phyloP scores from a whole-genome alignment of 805 yeast species.

The Starmerella davenportii region DNA sequence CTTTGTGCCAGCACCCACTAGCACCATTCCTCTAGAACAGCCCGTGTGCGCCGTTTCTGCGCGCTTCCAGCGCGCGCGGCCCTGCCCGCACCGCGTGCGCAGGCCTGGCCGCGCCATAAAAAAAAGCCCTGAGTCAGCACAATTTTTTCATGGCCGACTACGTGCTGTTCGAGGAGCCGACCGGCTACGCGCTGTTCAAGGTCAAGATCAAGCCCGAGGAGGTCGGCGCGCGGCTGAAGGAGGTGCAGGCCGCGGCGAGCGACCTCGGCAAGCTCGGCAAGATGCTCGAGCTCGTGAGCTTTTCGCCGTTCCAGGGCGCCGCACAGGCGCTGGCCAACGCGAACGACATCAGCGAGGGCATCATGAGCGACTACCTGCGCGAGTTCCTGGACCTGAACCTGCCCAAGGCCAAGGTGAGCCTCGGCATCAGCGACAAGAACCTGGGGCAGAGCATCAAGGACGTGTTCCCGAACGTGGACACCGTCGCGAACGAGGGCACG shows the following conservation, averaged over 20 bases:
- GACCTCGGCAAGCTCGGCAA: conserved; percentile 81
- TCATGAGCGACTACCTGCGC: conserved; percentile 81
- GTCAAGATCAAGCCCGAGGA: conserved; percentile 88
- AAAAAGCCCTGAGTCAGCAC: conserved; percentile 8
- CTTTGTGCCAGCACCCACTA: too few species aligned
- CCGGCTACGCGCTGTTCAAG: conserved; percentile 93
- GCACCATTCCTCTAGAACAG: too few species aligned
- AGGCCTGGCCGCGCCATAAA: too few species aligned
- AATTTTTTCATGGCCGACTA: conserved; percentile 49
- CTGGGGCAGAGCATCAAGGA: conserved; percentile 96
- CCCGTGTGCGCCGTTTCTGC: too few species aligned
- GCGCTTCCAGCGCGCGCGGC: too few species aligned
- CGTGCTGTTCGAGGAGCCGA: conserved; percentile 92
- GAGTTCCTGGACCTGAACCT: conserved; percentile 76
- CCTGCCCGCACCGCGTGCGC: too few species aligned
- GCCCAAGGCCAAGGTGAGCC: conserved; percentile 56
- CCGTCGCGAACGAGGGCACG: conserved; percentile 75
- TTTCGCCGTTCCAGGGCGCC: conserved; percentile 98
- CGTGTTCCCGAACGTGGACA: conserved; percentile 69
- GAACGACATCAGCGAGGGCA: conserved; percentile 92
- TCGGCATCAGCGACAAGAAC: conserved; percentile 87
- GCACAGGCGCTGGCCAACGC: conserved; percentile 98
- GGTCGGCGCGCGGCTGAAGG: conserved; percentile 76
- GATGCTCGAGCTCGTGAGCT: conserved; percentile 79
- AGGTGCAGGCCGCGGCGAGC: conserved; percentile 77